Conservation (phyloP, 441 rosid species). For the Populus trichocarpa region DNA sequence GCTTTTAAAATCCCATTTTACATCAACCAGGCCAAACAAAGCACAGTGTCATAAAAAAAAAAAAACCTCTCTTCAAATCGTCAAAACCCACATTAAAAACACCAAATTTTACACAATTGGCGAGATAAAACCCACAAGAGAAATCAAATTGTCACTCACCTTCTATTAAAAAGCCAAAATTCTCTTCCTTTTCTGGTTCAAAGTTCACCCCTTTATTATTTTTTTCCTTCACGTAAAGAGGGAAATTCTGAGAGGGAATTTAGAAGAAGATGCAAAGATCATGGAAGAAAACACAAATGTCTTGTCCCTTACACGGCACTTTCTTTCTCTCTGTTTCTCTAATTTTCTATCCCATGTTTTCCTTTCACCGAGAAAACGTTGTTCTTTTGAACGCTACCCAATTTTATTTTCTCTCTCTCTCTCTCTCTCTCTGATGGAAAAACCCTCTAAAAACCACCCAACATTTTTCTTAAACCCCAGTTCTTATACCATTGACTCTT, state of each 20-base stretch:
- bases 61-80: background rate
- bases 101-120: slow-evolving; percentile 9
- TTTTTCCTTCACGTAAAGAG: background rate
- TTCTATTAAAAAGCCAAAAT: slow-evolving; percentile 17
- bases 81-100: slow-evolving; percentile 18
- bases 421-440: slow-evolving; percentile 34
- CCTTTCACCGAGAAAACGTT: slow-evolving; percentile 15
- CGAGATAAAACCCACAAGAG: slow-evolving; percentile 9
- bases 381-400: slow-evolving; percentile 27
- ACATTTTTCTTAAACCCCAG: slow-evolving; percentile 55
- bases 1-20: slow-evolving; percentile 12
- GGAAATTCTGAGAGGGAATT: slow-evolving; percentile 8
- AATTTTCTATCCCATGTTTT: slow-evolving; percentile 43
- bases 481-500: slow-evolving; percentile 45
- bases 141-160: slow-evolving; percentile 28
- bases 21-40: slow-evolving; percentile 18
- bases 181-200: slow-evolving; percentile 9
- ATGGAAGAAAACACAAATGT: slow-evolving; percentile 8
- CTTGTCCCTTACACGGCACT: slow-evolving; percentile 10
- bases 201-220: slow-evolving; percentile 8
- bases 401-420: slow-evolving; percentile 7
- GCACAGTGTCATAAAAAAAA: background rate
- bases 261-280: slow-evolving; percentile 22
- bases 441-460: slow-evolving; percentile 70
- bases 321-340: slow-evolving; percentile 21